Base-by-base conservation (phyloP, 2,329 filamentous ascomycete species). In the Phoma sp. region DNA sequence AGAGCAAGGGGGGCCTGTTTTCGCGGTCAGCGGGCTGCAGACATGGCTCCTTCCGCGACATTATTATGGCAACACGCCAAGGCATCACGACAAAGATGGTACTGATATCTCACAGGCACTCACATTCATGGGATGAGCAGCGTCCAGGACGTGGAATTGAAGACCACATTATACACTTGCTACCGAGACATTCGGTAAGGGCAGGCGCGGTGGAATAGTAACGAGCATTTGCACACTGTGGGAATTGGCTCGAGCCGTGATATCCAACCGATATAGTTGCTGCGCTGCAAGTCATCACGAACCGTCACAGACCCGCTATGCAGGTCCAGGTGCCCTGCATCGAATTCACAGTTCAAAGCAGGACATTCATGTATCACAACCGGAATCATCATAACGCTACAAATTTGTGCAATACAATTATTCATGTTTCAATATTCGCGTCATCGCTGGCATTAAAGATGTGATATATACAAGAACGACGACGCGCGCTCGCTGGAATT, bases 41-140 rank as follows among this genome's bases (percentile, higher is more conserved):
- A 14, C 20, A 43, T 28, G 14, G 29, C 18, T 23, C 14, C 7
- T 3, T 33, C 18, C 12, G 34, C 39, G 34, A 23, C 32, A n/a
- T 14, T 39, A n/a, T n/a, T n/a, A n/a, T n/a, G n/a, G n/a, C n/a
- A n/a, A n/a, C n/a, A n/a, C n/a, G n/a, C n/a, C 23, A 17, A 18
- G 32, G 12, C 21, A 11, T 30, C 23, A 11, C 12, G 10, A 15
- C 4, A 11, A 17, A 15, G n/a, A 23, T 28, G 15, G 11, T 42
- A 33, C 53, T 61, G 49, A 58, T 37, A 25, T 33, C 28, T 42
- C n/a, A 28, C 30, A 72, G 69, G 65, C 57, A 20, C 52, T 72
- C 29, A 67, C 70, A 25, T 68, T 71, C 30, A 63, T 70, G 61
- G 68, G 67, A 45, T 64, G 52, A 59, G 32, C 5, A 32, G 5